These are phyloP conservation scores for Heritiera littoralis DNA, from an alignment of 345 rosid species.

Conservation along the genomic window DNA sequence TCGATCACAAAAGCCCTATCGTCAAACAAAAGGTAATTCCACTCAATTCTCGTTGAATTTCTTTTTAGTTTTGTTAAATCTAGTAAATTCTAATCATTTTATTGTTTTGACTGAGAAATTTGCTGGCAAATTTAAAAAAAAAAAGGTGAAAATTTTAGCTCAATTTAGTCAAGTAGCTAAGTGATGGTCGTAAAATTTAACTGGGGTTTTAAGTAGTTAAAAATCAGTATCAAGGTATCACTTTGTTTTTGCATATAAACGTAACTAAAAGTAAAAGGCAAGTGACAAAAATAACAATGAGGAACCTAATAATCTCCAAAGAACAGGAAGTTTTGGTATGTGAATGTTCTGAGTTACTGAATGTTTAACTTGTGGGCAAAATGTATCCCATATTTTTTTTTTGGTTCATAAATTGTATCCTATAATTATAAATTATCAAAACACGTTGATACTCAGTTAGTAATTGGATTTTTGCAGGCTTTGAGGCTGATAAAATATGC, in stretches of 20 bases:
- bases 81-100: slow-evolving; percentile 5
- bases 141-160: neutral
- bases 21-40: slow-evolving; percentile 87
- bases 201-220: neutral
- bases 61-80: neutral
- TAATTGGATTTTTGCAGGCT: slow-evolving; percentile 35
- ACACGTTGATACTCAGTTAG: neutral
- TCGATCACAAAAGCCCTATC: slow-evolving; percentile 85
- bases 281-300: too few relatives aligned
- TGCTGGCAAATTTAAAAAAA: neutral
- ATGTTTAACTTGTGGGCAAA: neutral
- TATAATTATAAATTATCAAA: neutral
- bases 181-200: neutral
- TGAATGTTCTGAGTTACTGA: neutral
- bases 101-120: slow-evolving; percentile 15
- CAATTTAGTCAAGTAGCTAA: neutral
- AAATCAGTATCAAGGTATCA: neutral
- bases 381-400: neutral
- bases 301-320: neutral
- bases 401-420: neutral
- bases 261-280: neutral
- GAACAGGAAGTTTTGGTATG: neutral
- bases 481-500: slow-evolving; percentile 77
- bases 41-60: neutral
- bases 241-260: neutral